Evolutionary conservation across 169 alveolate species (phyloP), one percentile per base, ranked within the genome.

Genomic region (Plasmodium fragile): DNA sequence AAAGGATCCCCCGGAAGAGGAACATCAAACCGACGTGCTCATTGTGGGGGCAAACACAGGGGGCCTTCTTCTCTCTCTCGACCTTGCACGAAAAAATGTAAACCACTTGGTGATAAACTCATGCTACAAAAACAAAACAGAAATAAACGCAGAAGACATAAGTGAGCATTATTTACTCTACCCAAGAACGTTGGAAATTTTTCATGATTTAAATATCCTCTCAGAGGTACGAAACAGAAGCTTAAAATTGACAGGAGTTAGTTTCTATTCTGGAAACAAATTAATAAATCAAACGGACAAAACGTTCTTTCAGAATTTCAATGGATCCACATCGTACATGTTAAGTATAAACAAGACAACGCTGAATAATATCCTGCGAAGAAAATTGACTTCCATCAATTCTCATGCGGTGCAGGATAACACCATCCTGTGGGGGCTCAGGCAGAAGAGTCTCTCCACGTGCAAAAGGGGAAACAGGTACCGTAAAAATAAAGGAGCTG

Each of bases 161-260:
- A 82, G 53, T 82, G 92, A 45, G 16, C 92, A 82, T 41, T 82
- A 82, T 70, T 36, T 82, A 69, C 92, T 82, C 52, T 82, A 82
- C 34, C 92, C 92, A 4, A 69, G 92, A 36, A 82, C 92, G 6
- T 13, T 82, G 43, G 92, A 82, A 82, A 65, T 82, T 30, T 70
- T 82, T 11, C 92, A 82, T 4, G 92, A 82, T 34, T 30, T 82
- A 16, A 43, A 43, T 70, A 11, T 82, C 32, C 92, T 82, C 8
- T 32, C 92, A 22, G 92, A 82, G 34, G 45, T 82, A 22, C 13
- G 30, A 70, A 11, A 52, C 5, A 82, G 36, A 36, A 82, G 92
- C 53, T 70, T 82, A 43, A 82, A 82, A 82, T 34, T 82, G 32
- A 82, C 69, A 22, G 92, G 92, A 10, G 75, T 82, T 1, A 82